Percentiles rank a stretch among this genome's conserved stretches.
Evolutionary conservation across 1,139 yeast species (phyloP).

Genomic region (Sugiyamaella pinicola): DNA sequence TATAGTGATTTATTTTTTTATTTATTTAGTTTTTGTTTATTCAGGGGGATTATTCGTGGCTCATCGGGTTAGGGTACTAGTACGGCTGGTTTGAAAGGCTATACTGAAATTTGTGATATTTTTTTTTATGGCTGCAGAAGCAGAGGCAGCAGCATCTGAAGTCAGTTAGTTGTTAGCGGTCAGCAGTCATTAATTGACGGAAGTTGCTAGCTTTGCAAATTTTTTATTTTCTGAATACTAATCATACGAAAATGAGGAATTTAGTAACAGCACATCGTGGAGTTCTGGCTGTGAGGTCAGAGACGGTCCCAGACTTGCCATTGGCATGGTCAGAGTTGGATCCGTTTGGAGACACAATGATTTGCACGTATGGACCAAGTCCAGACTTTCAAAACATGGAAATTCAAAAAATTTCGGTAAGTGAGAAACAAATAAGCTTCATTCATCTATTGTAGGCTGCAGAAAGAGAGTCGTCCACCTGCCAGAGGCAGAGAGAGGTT

Average conservation of each 20-base stretch:
- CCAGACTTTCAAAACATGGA: conserved; percentile 59
- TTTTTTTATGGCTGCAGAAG: not conserved
- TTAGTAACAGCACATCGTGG: conserved; percentile 38
- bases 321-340: conserved; percentile 68
- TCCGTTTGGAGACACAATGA: conserved; percentile 69
- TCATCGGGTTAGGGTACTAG: conserved; percentile 1
- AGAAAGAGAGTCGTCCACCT: no score
- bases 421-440: no score
- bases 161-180: not conserved
- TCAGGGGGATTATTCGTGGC: not conserved
- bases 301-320: conserved; percentile 58
- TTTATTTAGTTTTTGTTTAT: no score
- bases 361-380: conserved; percentile 62
- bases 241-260: conserved; percentile 34
- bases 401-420: conserved; percentile 48
- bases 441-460: not conserved
- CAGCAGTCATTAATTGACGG: not conserved
- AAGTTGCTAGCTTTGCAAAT: no score
- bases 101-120: not conserved
- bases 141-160: not conserved
- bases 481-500: no score
- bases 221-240: not conserved
- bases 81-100: not conserved
- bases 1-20: no score
- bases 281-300: conserved; percentile 31